These are phyloP conservation scores for Pythium diclinum DNA, from an alignment of 352 stramenopile genomes.

Conservation along the genomic window DNA sequence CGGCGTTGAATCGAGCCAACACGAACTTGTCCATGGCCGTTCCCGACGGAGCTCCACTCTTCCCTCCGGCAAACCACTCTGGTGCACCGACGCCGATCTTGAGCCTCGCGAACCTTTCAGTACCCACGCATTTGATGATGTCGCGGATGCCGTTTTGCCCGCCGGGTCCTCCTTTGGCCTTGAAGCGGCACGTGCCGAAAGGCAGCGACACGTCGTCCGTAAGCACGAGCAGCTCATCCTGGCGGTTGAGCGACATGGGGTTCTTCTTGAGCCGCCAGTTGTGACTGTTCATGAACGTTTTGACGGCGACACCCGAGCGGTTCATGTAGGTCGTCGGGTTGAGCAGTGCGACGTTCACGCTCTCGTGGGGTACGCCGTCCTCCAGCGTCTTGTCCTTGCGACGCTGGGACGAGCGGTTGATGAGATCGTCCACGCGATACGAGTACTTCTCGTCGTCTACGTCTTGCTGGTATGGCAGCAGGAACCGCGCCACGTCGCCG, in stretches of 20 bases:
- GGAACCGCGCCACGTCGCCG: conserved; percentile 60
- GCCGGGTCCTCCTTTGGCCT: conserved; percentile 66
- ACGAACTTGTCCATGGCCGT: conserved; percentile 85
- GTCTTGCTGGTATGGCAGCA: conserved; percentile 62
- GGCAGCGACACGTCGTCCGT: conserved; percentile 79
- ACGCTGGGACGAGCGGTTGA: conserved; percentile 69
- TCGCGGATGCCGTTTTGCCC: conserved; percentile 83
- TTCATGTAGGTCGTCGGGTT: conserved; percentile 86
- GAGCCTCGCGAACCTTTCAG: conserved; percentile 79
- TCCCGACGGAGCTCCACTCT: conserved; percentile 62
- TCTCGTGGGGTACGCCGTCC: conserved; percentile 67
- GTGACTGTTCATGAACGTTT: conserved; percentile 77
- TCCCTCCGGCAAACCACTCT: conserved; percentile 71
- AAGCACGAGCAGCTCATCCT: conserved; percentile 83
- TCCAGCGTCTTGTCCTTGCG: conserved; percentile 71
- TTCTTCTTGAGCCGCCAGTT: conserved; percentile 86
- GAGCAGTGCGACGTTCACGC: conserved; percentile 75
- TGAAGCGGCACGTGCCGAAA: conserved; percentile 82
- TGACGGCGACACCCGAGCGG: conserved; percentile 69
- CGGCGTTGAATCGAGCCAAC: conserved; percentile 65
- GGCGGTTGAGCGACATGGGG: conserved; percentile 65
- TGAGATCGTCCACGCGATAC: conserved; percentile 66
- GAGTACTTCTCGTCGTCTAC: conserved; percentile 32
- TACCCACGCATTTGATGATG: conserved; percentile 81
- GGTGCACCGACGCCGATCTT: conserved; percentile 78